Evolutionary conservation across 75 land plant species (phyloP), one percentile per base, ranked within the genome.

Genomic region (Pinus albicaulis): DNA sequence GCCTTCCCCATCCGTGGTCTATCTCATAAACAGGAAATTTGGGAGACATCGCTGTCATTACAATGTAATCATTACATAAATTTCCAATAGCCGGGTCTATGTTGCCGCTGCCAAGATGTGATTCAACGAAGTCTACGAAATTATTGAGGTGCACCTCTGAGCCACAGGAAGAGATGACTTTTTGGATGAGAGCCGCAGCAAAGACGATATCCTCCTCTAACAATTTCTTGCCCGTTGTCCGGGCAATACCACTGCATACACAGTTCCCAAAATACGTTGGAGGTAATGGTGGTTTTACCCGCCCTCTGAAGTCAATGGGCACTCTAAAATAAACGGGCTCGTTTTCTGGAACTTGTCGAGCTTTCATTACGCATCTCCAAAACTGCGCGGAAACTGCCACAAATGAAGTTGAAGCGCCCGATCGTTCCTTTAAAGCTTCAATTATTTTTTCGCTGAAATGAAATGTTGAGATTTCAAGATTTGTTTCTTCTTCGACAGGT

Each of bases 261-360:
- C 83, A 82, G 79, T 89, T 89, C 1, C 91, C 91, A 57, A 89
- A 89, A 52, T 89, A 89, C 8, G 56, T 71, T 24, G 55, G 56
- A 38, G 87, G 81, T 7, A 89, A 41, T 2, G 79, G 77, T 14
- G 80, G 80, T 17, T 60, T 52, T 36, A 79, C 23, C 23, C 74
- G 75, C 20, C 55, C 58, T 25, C 91, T 65, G 14, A 23, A 55
- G 60, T 89, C 91, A 7, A 57, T 73, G 0, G 77, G 73, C 1
- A 23, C 64, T 11, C 74, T 59, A 69, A 78, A 70, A 20, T 10
- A 24, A 10, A 60, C 69, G 24, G 31, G 16, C 8, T 28, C 59
- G 14, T 70, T 25, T 12, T 55, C 57, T 14, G 61, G 75, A 14
- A 57, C 60, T 22, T 71, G 73, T 7, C 81, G 80, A 3, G 91